Evolutionary conservation across 345 rosid species (phyloP).

Genomic region (Turritis glabra): DNA sequence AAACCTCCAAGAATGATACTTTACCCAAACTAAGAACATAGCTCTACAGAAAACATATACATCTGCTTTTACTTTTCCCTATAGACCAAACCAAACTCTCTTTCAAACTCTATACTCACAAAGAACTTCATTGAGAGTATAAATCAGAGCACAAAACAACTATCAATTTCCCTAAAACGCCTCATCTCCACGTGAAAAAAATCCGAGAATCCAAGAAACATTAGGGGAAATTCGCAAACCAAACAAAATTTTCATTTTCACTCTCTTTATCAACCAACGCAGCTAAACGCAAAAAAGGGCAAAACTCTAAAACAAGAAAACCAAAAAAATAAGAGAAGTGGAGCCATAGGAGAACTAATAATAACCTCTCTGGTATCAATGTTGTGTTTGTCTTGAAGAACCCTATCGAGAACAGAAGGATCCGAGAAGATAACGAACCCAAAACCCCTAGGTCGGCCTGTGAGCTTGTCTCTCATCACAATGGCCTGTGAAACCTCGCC

Average conservation of each 20-base stretch:
- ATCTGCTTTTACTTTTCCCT: not conserved
- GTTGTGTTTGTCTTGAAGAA: constrained; percentile 64
- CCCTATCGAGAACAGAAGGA: constrained; percentile 59
- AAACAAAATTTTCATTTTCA: not conserved
- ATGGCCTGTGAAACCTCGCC: constrained; percentile 68
- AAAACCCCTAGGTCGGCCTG: constrained; percentile 74
- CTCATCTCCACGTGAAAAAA: not conserved
- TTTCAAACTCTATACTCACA: not conserved
- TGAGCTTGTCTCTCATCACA: constrained; percentile 71
- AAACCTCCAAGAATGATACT: constrained; percentile 4
- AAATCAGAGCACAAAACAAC: not conserved
- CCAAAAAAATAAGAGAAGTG: not conserved
- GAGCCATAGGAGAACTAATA: not conserved
- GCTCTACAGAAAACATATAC: not conserved
- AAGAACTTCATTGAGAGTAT: not conserved
- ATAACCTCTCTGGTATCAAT: constrained; percentile 76
- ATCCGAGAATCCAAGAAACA: not conserved
- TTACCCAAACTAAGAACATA: not conserved
- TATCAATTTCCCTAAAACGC: not conserved
- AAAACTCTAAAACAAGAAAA: not conserved
- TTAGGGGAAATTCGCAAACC: not conserved
- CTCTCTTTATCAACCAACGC: not conserved
- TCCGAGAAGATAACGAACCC: constrained; percentile 81
- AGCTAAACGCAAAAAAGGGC: not conserved
- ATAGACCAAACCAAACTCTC: not conserved